Conservation (phyloP, 768 basidiomycete species). For the Tulasnella sp. region DNA sequence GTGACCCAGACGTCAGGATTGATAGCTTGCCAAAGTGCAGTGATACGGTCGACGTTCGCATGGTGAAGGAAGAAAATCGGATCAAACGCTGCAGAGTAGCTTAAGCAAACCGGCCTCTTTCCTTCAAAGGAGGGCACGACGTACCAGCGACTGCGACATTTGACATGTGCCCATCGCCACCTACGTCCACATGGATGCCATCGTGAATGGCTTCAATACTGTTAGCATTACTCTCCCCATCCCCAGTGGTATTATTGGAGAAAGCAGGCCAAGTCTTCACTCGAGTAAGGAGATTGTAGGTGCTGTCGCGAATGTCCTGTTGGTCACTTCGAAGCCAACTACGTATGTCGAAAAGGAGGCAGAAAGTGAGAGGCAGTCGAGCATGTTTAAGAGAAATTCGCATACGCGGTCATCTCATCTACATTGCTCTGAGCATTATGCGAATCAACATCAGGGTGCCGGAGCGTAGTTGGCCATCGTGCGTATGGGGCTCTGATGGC, state of each 20-base stretch:
- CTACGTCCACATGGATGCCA: constrained; percentile 24
- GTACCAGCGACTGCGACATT: constrained; percentile 21
- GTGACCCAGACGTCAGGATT: no score
- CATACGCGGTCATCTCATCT: constrained; percentile 25
- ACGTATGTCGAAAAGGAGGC: neutral
- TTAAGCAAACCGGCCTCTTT: no score
- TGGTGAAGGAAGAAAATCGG: constrained; percentile 36
- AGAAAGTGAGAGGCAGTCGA: neutral
- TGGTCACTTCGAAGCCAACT: constrained; percentile 8
- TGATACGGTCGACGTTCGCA: constrained; percentile 30
- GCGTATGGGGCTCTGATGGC: neutral
- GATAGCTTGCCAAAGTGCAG: constrained; percentile 24
- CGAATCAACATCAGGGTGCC: no score
- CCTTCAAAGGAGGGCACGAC: no score
- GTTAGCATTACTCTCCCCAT: neutral
- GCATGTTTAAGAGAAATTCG: neutral
- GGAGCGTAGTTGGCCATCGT: constrained; percentile 17
- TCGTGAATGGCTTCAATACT: constrained; percentile 35
- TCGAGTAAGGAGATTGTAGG: constrained; percentile 19
- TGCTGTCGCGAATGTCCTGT: neutral
- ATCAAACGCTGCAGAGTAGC: constrained; percentile 23
- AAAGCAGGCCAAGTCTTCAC: constrained; percentile 31
- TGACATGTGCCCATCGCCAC: constrained; percentile 31
- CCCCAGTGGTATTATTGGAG: constrained; percentile 17
- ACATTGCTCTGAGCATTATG: no score